These are phyloP conservation scores for Puccinia hordei DNA, from an alignment of 1,284 basidiomycete species.

Conservation along the genomic window DNA sequence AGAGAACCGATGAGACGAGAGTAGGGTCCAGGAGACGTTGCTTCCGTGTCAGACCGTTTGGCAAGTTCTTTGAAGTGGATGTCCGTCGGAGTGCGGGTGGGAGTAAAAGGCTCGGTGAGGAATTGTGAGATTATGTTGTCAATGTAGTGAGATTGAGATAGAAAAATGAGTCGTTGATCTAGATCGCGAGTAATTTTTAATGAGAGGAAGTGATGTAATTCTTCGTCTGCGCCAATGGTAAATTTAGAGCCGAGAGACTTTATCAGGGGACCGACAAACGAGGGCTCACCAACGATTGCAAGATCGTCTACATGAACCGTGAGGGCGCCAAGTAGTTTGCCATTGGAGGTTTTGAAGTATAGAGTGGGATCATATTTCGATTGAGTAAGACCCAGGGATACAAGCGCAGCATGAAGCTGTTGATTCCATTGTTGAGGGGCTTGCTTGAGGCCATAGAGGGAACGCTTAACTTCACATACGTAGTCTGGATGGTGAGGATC, in stretches of 20 bases:
- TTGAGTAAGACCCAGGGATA: too few species aligned
- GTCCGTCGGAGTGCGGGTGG: too few species aligned
- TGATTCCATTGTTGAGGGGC: too few species aligned
- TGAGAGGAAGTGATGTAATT: background rate
- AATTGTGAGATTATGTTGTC: background rate
- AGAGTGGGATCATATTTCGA: conserved; percentile 17
- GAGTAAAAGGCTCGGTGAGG: background rate
- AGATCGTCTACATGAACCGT: background rate
- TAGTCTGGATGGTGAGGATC: too few species aligned
- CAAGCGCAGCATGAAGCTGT: too few species aligned
- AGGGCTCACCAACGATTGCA: background rate
- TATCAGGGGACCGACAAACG: background rate
- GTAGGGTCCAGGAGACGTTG: background rate
- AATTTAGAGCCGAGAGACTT: too few species aligned
- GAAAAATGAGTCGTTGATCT: background rate
- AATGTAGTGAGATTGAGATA: background rate
- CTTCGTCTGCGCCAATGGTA: too few species aligned
- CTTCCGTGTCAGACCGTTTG: background rate
- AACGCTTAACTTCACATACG: too few species aligned
- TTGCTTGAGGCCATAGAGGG: too few species aligned
- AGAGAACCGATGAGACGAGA: background rate
- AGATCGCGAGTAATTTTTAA: background rate
- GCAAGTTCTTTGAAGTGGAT: conserved; percentile 13
- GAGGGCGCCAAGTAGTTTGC: too few species aligned
- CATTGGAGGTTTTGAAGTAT: background rate